Base-by-base conservation (phyloP, 805 yeast genomes). In the Helenozyma baotianmanensis region DNA sequence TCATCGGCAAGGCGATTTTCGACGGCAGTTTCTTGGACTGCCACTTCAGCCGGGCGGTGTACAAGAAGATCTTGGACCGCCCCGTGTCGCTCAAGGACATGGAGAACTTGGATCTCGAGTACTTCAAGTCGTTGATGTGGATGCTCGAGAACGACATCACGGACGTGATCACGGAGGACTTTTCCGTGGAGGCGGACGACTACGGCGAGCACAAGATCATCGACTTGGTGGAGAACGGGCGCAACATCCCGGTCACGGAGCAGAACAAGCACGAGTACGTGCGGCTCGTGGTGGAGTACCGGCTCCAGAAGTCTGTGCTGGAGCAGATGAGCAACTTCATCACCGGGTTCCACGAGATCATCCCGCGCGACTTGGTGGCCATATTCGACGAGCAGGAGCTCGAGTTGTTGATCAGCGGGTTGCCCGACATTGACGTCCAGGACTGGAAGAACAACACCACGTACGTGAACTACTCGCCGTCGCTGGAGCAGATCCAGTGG, bases 141-240 rank as follows among this genome's bases (percentile, higher is more conserved):
- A 92, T 92, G 84, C 64, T 92, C 34, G 96, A 90, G 48, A 92
- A 92, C 60, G 96, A 92, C 59, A 90, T 92, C 33, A 90, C 97
- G 0, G 97, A 89, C 57, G 81, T 92, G 23, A 85, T 92, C 36
- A 88, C 87, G 14, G 98, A 92, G 56, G 90, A 94, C 6, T 92
- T 92, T 55, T 82, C 95, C 9, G 86, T 92, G 14, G 97, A 88
- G 47, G 76, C 92, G 1, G 95, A 88, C 53, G 96, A 88, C 50
- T 90, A 83, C 51, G 97, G 97, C 35, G 96, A 83, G 50, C 88
- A 80, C 48, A 84, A 83, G 53, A 64, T 77, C 9, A 76, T 89
- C 43, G 97, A 92, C 50, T 71, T 92, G 53, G 74, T 81, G 39
- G 87, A 88, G 4, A 63, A 79, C 53, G 99, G 99, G 2, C 63